Evolutionary conservation across 768 basidiomycete genomes (phyloP).

Genomic region (Russula earlei): DNA sequence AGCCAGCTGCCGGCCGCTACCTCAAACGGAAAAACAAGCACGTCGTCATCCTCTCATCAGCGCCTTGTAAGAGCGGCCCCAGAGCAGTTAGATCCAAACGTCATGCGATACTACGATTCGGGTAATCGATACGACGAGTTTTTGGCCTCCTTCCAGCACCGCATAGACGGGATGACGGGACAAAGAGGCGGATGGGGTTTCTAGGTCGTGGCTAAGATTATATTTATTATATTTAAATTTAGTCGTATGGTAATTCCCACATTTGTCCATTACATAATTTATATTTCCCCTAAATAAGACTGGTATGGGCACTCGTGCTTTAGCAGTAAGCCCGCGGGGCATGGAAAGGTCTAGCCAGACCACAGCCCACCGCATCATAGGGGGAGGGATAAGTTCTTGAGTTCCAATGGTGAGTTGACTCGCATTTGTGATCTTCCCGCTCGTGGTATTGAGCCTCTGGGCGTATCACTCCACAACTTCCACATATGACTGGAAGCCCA

Average conservation of each 20-base stretch:
- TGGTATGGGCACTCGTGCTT: neutral
- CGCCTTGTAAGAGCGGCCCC: neutral
- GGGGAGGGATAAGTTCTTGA: neutral
- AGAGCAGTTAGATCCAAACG: neutral
- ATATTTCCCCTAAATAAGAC: too few relatives aligned
- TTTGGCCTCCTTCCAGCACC: conserved; percentile 10
- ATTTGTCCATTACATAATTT: too few relatives aligned
- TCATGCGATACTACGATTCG: neutral
- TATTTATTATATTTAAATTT: too few relatives aligned
- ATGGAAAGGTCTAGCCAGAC: too few relatives aligned
- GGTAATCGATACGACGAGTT: conserved; percentile 10
- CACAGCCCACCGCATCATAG: neutral
- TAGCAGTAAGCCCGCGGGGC: neutral
- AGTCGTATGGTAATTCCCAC: too few relatives aligned
- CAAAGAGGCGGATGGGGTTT: conserved; percentile 15
- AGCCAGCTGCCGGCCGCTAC: neutral
- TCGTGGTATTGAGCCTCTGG: neutral
- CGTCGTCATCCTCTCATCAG: neutral
- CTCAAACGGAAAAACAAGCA: neutral
- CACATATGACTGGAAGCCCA: neutral
- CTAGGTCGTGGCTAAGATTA: neutral
- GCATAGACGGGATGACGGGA: conserved; percentile 15
- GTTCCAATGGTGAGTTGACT: neutral
- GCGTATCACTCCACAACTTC: neutral
- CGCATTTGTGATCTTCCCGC: neutral